Conservation (phyloP, 1,139 yeast species). For the Suhomyces yuchorum region DNA sequence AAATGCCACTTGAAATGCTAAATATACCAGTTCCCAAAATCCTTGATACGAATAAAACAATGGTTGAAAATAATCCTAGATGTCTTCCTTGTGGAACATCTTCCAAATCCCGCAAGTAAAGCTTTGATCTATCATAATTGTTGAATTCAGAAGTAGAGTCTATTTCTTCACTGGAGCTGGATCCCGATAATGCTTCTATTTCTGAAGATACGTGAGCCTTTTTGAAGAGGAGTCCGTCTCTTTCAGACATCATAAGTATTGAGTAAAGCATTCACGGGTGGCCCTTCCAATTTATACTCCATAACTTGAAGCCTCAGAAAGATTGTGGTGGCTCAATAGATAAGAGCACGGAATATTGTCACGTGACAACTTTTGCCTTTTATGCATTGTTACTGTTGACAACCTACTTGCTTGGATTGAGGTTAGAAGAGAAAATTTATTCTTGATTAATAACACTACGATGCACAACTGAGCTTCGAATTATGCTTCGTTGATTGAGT, state of each 20-base stretch:
- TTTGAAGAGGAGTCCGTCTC: constrained; percentile 2
- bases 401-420: too few species aligned
- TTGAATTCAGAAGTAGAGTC: constrained; percentile 2
- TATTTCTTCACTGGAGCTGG: constrained; percentile 7
- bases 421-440: too few species aligned
- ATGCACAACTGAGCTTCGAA: too few species aligned
- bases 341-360: constrained; percentile 7
- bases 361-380: too few species aligned
- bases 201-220: constrained; percentile 1
- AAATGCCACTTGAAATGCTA: constrained; percentile 69
- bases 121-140: constrained; percentile 19
- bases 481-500: too few species aligned
- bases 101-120: constrained; percentile 36
- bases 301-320: not conserved
- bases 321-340: constrained; percentile 12
- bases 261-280: constrained; percentile 1
- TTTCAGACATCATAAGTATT: constrained; percentile 6
- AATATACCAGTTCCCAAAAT: constrained; percentile 80
- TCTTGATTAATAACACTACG: too few species aligned
- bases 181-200: constrained; percentile 6
- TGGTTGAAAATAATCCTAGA: constrained; percentile 66
- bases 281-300: not conserved
- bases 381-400: too few species aligned
- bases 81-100: constrained; percentile 79
- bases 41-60: constrained; percentile 62